Base-by-base conservation (phyloP, 192 early-diverging fungal species). In the Geranomyces michiganensis region DNA sequence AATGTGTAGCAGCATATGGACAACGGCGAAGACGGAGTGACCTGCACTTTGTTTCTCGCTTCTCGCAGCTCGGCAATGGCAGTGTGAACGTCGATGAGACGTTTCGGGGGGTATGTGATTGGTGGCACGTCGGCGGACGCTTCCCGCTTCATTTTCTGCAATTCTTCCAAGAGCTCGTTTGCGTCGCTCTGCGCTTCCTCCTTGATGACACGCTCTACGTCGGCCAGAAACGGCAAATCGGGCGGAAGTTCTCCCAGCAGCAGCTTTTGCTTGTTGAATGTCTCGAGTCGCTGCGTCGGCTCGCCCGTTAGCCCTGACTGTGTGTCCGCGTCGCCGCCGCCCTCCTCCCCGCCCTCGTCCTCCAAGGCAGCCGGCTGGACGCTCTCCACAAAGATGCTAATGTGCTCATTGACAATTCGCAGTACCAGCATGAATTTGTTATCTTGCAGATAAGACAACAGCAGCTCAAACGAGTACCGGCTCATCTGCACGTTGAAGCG, bases 1-100 rank as follows among this genome's bases (percentile, higher is more conserved):
- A 98, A 92, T 30, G 95, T 99, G 77, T 93, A 97, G 71, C 90
- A 93, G 80, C 94, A 96, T 32, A 98, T 86, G 21, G 93, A 95
- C 15, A 95, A 93, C 27, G 94, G 78, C 13, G 90, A 85, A 1
- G 80, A 79, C 5, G 87, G 79, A 7, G 84, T 81, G n/a, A 95
- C 67, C 9, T 82, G 76, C 21, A 93, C 82, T 45, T 91, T 88
- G 49, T 94, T 92, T 66, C 88, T 81, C 10, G 91, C 69, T 45
- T 98, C 92, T 60, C 89, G 87, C 36, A 96, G 76, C 27, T 76
- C 80, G 30, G 91, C 87, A n/a, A 97, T 81, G 70, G 94, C 88
- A 59, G 89, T 82, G 47, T 84, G 86, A 26, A 96, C 79, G 73
- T 97, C 96, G 45, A 82, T 79, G 19, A 94, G 91, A 41, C 91